Base-by-base conservation (phyloP, 2,329 filamentous ascomycete species). In the Byssochlamys sp. region DNA sequence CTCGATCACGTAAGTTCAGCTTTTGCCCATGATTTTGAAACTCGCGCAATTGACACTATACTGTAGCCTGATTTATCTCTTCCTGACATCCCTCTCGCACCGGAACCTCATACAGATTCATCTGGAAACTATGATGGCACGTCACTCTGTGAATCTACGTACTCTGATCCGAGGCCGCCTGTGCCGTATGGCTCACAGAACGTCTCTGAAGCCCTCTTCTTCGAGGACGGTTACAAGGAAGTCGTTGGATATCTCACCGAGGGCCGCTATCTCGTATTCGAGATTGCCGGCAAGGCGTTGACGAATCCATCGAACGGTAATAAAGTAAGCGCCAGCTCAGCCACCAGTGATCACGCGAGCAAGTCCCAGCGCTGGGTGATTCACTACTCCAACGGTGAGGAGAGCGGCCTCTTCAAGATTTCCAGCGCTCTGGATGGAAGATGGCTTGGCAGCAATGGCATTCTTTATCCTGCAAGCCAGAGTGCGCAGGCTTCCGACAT, bases 191-290 rank as follows among this genome's bases (percentile, higher is more conserved):
- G 73, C 10, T 62, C 72, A 24, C 71, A 76, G 53, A 67, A 69
- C 9, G 70, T 68, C 1, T 68, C 57, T 28, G 65, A 69, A 7
- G 55, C 65, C 3, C 62, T 68, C 31, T 73, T 73, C 48, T 78
- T 77, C n/a, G 81, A 83, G 62, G 69, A 78, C 39, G 81, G 81
- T 1, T 83, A 77, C 73, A 84, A 84, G 67, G 63, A 73, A 31
- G 73, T 80, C 29, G 71, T 80, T 2, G 81, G 81, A 0, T 71
- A 75, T 25, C 68, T 83, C 27, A 82, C 79, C 4, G 81, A 83
- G 63, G 81, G 81, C 10, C 78, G 80, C 19, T 82, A 78, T 62
- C 71, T 83, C 12, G 77, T 78, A 3, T 78, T 83, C 56, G 80
- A 81, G 63, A 67, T 70, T 56, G 66, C 70, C 33, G 76, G 76